Evolutionary conservation across 2,329 filamentous ascomycete species (phyloP), one percentile per base, ranked within the genome.

Genomic region (Boeremia lycopersici): DNA sequence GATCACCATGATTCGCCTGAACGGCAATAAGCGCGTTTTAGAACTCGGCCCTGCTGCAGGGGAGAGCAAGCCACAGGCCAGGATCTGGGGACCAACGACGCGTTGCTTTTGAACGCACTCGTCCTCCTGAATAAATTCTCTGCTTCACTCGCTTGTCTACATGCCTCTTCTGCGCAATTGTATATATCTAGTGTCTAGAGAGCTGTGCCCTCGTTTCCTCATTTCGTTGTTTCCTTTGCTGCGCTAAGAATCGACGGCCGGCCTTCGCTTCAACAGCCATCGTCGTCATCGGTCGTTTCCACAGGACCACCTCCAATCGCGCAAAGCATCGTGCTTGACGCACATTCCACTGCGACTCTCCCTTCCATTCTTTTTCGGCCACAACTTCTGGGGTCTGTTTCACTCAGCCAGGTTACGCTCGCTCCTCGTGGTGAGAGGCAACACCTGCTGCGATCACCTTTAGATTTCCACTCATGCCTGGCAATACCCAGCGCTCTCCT

Each of bases 311-410:
- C 44, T 52, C 38, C 53, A 55, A 50, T 54, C 53, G 26, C 52
- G 44, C 31, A 57, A 36, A 47, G 33, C 51, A 61, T 44, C 50
- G 70, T 72, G 70, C 69, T 73, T 48, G 69, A 73, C 67, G 69
- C 70, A 72, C 68, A 67, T 67, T 68, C 64, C 59, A 48, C 43
- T 34, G 46, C 52, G 17, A 40, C 57, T 44, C 59, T 61, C 53
- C 50, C 56, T 53, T 50, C 55, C 56, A 57, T 61, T 61, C 52
- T 59, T 59, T 29, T 42, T 35, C 43, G 4, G 15, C 23, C 39
- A 48, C 43, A 35, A 25, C 48, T 49, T 15, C 35, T 30, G 38
- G 23, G 23, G 40, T 41, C 4, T 23, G 38, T 61, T 60, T 56
- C 56, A 42, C 45, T 44, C 36, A 28, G 30, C 25, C 11, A 42